Base-by-base conservation (phyloP, 805 yeast genomes). In the Saccharomyces cerevisiae region DNA sequence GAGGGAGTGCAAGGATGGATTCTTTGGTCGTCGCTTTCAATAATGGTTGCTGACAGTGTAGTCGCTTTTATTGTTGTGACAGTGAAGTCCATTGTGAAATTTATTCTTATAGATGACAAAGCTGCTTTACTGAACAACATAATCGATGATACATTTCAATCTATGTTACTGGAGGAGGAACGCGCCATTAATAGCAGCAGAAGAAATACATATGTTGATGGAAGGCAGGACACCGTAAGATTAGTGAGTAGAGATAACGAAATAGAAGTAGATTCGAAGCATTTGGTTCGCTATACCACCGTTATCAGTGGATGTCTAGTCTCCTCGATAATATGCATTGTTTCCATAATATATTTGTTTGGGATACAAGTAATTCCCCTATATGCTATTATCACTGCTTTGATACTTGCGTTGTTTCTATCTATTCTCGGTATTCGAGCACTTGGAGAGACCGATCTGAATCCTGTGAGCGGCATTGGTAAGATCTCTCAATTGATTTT, bases 1-100 rank as follows among this genome's bases (percentile, higher is more conserved):
- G 78, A 80, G 27, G 98, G 98, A 2, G 87, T 91, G 0, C 97
- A 92, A 66, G 99, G 98, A 6, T 92, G 99, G 99, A 89, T 94
- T 53, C 75, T 92, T 67, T 92, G 99, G 99, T 76, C 90, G 53
- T 84, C 95, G 67, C 77, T 92, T 60, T 84, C 97, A 26, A 89
- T 91, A 50, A 92, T 92, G 99, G 89, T 92, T 21, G 84, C 89
- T 50, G 99, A 92, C 66, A 87, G 96, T 8, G 74, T 89, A 3
- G 88, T 91, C 3, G 85, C 96, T 1, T 87, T 92, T 61, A 57
- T 80, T 0, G 86, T 86, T 2, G 82, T 86, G 5, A 75, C 83
- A 0, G 57, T 69, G 2, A 80, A 73, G 56, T 79, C 85, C 1
- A 47, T 74, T 5, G 49, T 68, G 3, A 61, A 57, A 32, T 66